Base-by-base conservation (phyloP, 2,329 filamentous ascomycete genomes). In the Acephala macrosclerotiorum region DNA sequence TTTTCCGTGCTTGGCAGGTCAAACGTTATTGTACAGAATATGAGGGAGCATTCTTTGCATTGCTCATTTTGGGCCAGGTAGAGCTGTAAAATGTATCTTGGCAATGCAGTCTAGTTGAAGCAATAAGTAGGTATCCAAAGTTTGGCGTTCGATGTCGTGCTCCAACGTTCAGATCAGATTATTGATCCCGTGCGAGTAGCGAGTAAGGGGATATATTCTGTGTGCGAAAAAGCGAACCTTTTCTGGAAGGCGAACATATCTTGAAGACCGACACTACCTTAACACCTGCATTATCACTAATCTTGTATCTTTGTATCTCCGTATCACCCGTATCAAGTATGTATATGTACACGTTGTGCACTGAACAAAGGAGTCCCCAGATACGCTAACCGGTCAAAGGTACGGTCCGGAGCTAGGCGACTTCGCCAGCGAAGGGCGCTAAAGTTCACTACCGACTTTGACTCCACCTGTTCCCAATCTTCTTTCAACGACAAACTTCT, bases 401-500 rank as follows among this genome's bases (percentile, higher is more conserved):
- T 53, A 18, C 12, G 47, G 47, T 7, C n/a, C 47, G 47, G 20
- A 20, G 20, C 47, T 25, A 33, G 47, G 47, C 47, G 47, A 53
- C 12, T 53, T 53, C 6, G 47, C 11, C 9, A 12, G n/a, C 47
- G 40, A 42, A n/a, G 40, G n/a, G 40, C 20, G 29, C 29, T 33
- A 33, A 33, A 33, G 9, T 4, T 33, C 29, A 33, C 42, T 18
- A 18, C 42, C 20, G 12, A 47, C 14, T 47, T 47, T 22, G 42
- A 18, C 20, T 20, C n/a, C 11, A 12, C 47, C 11, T 5, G 4
- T 51, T 56, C 12, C 9, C 11, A 56, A 18, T 35, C 51, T 56
- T 56, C 51, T 56, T 33, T 56, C 51, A 35, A 56, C 51, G 33
- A 35, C 51, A 8, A 53, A 25, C 26, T 12, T 5, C 47, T 26